Conservation (phyloP, 2,329 filamentous ascomycete species). For the Calonectria montana region DNA sequence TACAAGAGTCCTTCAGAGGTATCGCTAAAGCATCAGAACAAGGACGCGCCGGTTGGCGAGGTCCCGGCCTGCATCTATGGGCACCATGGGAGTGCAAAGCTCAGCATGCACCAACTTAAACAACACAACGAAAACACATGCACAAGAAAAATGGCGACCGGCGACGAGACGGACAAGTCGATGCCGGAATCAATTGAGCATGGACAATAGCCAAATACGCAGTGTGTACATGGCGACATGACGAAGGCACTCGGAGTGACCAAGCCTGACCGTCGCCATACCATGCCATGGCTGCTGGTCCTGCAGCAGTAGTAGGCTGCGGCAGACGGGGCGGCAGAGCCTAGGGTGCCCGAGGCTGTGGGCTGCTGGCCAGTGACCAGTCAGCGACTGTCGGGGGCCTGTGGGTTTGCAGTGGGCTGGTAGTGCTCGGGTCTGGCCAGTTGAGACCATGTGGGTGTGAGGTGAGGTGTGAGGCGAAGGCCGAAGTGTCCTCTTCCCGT, state of each 20-base stretch:
- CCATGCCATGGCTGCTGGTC: conserved; percentile 17
- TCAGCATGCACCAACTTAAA: conserved; percentile 29
- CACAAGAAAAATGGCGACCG: not conserved
- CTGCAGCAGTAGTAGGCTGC: conserved; percentile 26
- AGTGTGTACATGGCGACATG: conserved; percentile 28
- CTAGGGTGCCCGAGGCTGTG: conserved; percentile 13
- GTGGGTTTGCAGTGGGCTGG: conserved; percentile 24
- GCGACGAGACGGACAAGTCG: conserved; percentile 15
- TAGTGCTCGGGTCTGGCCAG: conserved; percentile 21
- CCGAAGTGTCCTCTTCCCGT: conserved; percentile 15
- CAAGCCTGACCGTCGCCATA: conserved; percentile 8
- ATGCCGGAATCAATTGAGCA: conserved; percentile 6
- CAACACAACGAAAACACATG: not conserved
- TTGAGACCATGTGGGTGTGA: conserved; percentile 24
- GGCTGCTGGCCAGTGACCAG: conserved; percentile 18
- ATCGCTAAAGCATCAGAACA: conserved; percentile 41
- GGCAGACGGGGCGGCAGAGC: conserved; percentile 18
- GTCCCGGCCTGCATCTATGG: conserved; percentile 16
- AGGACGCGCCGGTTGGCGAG: conserved; percentile 28
- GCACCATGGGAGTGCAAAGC: conserved; percentile 28
- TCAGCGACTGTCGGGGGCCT: conserved; percentile 17
- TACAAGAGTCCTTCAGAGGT: conserved; percentile 39
- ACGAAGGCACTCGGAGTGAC: conserved; percentile 17
- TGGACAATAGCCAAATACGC: conserved; percentile 39
- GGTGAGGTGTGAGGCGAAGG: conserved; percentile 19